phyloP scores from a whole-genome alignment of 169 alveolate genomes.

The Plasmodium billcollinsi region DNA sequence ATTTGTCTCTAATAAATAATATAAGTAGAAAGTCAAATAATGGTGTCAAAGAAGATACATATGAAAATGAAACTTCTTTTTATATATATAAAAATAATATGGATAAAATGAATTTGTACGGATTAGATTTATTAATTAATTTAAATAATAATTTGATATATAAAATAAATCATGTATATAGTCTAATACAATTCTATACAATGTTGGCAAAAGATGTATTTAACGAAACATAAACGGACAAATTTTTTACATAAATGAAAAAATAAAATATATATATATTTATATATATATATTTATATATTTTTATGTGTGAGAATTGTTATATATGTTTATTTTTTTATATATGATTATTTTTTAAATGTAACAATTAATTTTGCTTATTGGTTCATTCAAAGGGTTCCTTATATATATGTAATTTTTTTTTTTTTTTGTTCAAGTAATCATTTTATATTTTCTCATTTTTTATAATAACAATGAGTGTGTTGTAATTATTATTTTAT shows the following conservation, averaged over 20 bases:
- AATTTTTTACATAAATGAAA: too few species aligned
- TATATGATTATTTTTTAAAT: too few species aligned
- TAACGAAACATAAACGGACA: constrained; percentile 12
- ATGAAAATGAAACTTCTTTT: constrained; percentile 31
- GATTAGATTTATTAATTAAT: constrained; percentile 44
- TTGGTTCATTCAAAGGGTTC: too few species aligned
- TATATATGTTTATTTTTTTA: neutral
- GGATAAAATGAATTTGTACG: constrained; percentile 45
- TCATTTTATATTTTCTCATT: too few species aligned
- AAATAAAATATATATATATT: too few species aligned
- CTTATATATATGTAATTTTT: too few species aligned
- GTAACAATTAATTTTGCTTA: too few species aligned
- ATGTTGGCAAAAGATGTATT: constrained; percentile 51
- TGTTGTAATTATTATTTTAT: too few species aligned
- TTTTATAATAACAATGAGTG: too few species aligned
- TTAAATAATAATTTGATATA: constrained; percentile 27
- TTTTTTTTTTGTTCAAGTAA: too few species aligned
- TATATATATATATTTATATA: neutral
- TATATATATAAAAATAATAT: constrained; percentile 48
- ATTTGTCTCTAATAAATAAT: constrained; percentile 49
- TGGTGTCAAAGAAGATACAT: constrained; percentile 17
- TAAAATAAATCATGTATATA: constrained; percentile 55
- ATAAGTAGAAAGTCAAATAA: constrained; percentile 32
- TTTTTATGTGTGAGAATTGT: neutral
- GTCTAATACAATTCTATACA: constrained; percentile 46